Conservation (phyloP, 2,329 filamentous ascomycete species). For the Ceratocystis cubensis region DNA sequence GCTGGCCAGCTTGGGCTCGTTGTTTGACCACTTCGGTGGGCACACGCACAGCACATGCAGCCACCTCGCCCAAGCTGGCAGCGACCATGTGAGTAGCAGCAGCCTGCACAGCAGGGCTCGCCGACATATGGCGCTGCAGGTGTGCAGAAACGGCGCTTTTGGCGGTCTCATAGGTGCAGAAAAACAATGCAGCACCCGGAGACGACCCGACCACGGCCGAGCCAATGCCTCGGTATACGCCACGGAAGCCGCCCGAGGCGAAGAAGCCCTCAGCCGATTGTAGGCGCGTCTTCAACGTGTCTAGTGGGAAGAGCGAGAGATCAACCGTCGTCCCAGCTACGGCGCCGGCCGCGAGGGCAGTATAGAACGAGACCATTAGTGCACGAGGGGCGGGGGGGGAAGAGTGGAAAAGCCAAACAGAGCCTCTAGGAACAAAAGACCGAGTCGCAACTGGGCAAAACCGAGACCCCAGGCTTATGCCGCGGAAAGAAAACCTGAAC, state of each 20-base stretch:
- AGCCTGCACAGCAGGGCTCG: slow-evolving; percentile 28
- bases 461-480: background rate
- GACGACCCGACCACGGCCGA: slow-evolving; percentile 82
- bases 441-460: background rate
- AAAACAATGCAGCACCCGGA: slow-evolving; percentile 91
- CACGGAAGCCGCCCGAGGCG: slow-evolving; percentile 72
- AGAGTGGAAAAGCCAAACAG: background rate
- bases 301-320: slow-evolving; percentile 91
- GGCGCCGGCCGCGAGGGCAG: slow-evolving; percentile 65
- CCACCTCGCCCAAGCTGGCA: slow-evolving; percentile 75
- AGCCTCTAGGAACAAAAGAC: background rate
- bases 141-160: slow-evolving; percentile 25
- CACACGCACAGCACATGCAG: slow-evolving; percentile 82
- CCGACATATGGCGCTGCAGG: slow-evolving; percentile 22
- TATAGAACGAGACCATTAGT: slow-evolving; percentile 38
- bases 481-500: too few species aligned
- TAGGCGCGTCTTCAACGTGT: slow-evolving; percentile 95
- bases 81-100: slow-evolving; percentile 58
- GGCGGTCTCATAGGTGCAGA: slow-evolving; percentile 76
- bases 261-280: slow-evolving; percentile 71
- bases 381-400: background rate
- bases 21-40: slow-evolving; percentile 97
- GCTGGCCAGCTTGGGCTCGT: slow-evolving; percentile 76
- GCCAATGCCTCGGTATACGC: slow-evolving; percentile 87
- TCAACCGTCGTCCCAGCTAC: slow-evolving; percentile 92